Base-by-base conservation (phyloP, 768 basidiomycete genomes). In the Auricularia auricula-judae region DNA sequence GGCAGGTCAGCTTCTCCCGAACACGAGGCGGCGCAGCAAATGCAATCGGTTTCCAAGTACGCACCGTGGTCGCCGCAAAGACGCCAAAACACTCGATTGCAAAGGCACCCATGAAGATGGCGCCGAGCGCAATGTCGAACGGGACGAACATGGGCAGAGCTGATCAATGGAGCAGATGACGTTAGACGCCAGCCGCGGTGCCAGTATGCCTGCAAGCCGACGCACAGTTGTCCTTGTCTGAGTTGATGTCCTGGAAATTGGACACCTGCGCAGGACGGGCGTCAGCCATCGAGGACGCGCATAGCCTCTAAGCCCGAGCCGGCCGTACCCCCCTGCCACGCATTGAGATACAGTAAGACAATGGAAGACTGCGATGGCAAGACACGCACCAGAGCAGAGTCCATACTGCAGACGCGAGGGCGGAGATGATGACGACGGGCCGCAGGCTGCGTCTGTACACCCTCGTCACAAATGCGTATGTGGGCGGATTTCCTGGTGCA, bases 101-200 rank as follows among this genome's bases (percentile, higher is more conserved):
- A 33, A 79, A 77, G 7, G 82, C 76, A 0, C 71, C 74, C 62
- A 82, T 78, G 71, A 84, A 88, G 51, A 88, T 60, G 5, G 78
- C 76, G 2, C 88, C 89, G 62, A 90, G 76, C 2, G 82, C 80
- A 42, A 89, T 79, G 7, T 82, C 80, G 64, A 88, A 76, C 1
- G 79, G 77, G 0, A 78, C 82, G 2, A 90, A 74, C 58, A 71
- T 76, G 71, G 76, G 78, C 29, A 74, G 71, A 14, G 73, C 74
- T 63, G 36, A 21, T 14, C 8, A 21, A 36, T 34, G 34, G 14
- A 7, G n/a, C 65, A 34, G n/a, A 61, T 16, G 2, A 62, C 60
- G 42, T 66, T 42, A 29, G 61, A 29, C 34, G 21, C 18, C n/a
- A 8, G 12, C 3, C 23, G 62, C 18, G 3, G 4, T 44, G 2